Conservation (phyloP, 768 basidiomycete species). For the Amanita rubescens region DNA sequence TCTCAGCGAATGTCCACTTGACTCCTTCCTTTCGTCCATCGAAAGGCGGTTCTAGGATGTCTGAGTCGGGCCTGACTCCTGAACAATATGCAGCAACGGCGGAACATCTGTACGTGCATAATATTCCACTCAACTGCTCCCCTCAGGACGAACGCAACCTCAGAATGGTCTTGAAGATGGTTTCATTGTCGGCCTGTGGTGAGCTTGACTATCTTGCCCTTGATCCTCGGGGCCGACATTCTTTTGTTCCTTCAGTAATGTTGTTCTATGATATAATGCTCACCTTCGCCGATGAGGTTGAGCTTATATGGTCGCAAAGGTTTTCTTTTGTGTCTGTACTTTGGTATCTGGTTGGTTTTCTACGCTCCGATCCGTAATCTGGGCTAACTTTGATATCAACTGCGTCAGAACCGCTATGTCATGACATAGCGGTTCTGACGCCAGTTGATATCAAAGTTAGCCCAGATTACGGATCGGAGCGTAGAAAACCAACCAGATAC, state of each 20-base stretch:
- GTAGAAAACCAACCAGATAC: slow-evolving; percentile 18
- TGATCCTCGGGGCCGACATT: background rate
- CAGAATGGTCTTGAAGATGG: slow-evolving; percentile 30
- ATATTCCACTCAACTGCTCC: background rate
- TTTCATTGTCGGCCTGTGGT: slow-evolving; percentile 31
- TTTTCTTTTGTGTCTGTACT: slow-evolving; percentile 22
- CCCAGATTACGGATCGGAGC: background rate
- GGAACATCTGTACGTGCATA: slow-evolving; percentile 12
- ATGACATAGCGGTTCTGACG: slow-evolving; percentile 29
- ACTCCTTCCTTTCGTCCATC: background rate
- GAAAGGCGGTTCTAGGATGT: background rate
- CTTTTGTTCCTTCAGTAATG: slow-evolving; percentile 20
- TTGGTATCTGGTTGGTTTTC: slow-evolving; percentile 21
- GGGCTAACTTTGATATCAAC: background rate
- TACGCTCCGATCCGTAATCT: background rate
- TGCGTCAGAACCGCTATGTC: slow-evolving; percentile 28
- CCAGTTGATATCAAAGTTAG: background rate
- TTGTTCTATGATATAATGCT: slow-evolving; percentile 29
- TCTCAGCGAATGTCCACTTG: background rate
- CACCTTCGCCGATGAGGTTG: slow-evolving; percentile 29
- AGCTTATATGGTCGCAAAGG: slow-evolving; percentile 25
- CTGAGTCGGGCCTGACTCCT: slow-evolving; percentile 5
- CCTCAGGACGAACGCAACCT: background rate
- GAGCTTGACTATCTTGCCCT: background rate
- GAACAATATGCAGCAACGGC: slow-evolving; percentile 12